Percentiles rank a stretch among this genome's conserved stretches.
These are phyloP conservation scores for Stemphylium vesicarium DNA, from an alignment of 2,329 filamentous ascomycete species.

Conservation along the genomic window DNA sequence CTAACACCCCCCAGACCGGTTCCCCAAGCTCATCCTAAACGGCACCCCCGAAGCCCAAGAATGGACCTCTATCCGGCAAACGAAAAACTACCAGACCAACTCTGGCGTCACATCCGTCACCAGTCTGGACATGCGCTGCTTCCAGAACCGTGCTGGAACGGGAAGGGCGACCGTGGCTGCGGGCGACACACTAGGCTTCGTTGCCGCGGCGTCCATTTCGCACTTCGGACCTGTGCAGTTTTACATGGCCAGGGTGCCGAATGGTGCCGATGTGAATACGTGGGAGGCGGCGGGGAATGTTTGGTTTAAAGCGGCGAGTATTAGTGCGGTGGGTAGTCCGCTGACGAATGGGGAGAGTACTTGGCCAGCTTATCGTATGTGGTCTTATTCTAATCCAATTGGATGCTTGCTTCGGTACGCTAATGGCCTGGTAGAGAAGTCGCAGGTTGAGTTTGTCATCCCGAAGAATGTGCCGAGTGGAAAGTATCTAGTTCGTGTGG, in stretches of 20 bases:
- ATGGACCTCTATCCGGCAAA: too few species aligned
- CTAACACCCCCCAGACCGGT: too few species aligned
- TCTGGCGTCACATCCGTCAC: too few species aligned
- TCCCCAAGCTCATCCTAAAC: too few species aligned
- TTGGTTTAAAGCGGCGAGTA: conserved; percentile 41
- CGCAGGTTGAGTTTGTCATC: conserved; percentile 28
- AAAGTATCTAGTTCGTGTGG: conserved; percentile 49
- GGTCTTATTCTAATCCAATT: not conserved
- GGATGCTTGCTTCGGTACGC: conserved; percentile 12
- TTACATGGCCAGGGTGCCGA: conserved; percentile 60
- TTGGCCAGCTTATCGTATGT: conserved; percentile 38
- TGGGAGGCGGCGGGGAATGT: conserved; percentile 40
- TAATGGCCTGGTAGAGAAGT: too few species aligned
- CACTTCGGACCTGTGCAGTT: conserved; percentile 63
- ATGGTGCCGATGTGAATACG: conserved; percentile 30
- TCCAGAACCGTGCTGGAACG: too few species aligned
- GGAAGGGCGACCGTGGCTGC: too few species aligned
- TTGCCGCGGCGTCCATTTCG: too few species aligned
- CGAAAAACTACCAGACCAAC: too few species aligned
- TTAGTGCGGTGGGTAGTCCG: conserved; percentile 14
- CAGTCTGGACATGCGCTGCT: too few species aligned
- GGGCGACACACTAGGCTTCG: too few species aligned
- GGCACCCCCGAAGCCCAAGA: too few species aligned
- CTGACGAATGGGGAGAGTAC: conserved; percentile 17
- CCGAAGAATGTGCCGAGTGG: conserved; percentile 45